Percentiles rank a stretch among this genome's conserved stretches.
Conservation (phyloP, 2,329 filamentous ascomycete species). For the Fusarium continuum region DNA sequence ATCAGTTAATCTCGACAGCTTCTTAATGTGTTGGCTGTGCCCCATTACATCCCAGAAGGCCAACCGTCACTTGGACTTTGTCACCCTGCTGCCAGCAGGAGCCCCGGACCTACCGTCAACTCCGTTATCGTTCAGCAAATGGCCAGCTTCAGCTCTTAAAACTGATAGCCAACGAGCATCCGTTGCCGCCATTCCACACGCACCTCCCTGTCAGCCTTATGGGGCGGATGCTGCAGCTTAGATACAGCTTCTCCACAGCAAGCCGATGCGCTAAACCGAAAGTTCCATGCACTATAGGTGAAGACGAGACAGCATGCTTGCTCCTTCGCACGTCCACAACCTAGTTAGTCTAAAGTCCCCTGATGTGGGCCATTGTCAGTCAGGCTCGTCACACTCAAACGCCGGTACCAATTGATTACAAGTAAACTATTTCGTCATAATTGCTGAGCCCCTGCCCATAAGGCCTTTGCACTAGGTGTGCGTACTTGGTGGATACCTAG, state of each 20-base stretch:
- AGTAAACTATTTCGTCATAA: slow-evolving; percentile 27
- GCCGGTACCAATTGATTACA: slow-evolving; percentile 11
- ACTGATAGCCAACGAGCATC: slow-evolving; percentile 19
- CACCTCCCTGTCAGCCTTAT: slow-evolving; percentile 44
- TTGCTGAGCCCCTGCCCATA: slow-evolving; percentile 21
- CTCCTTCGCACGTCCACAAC: slow-evolving; percentile 11
- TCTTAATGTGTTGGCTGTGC: slow-evolving; percentile 1
- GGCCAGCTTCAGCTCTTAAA: slow-evolving; percentile 20
- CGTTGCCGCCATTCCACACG: slow-evolving; percentile 11
- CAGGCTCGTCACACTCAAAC: slow-evolving; percentile 10
- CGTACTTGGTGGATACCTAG: slow-evolving; percentile 39
- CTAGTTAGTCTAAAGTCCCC: slow-evolving; percentile 8
- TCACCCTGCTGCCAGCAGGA: slow-evolving; percentile 2
- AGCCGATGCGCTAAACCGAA: slow-evolving; percentile 35
- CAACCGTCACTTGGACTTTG: slow-evolving; percentile 14
- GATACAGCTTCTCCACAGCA: slow-evolving; percentile 33
- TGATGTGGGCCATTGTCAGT: slow-evolving; percentile 9
- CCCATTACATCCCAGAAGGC: not conserved
- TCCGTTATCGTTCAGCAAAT: not conserved
- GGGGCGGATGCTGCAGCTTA: slow-evolving; percentile 32
- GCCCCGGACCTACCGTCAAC: not conserved
- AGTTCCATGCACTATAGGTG: slow-evolving; percentile 18
- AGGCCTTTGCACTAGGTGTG: slow-evolving; percentile 17
- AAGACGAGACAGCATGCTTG: slow-evolving; percentile 19
- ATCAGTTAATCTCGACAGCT: not conserved